phyloP scores from a whole-genome alignment of 305 asterid species.

The Fraxinus greggii region DNA sequence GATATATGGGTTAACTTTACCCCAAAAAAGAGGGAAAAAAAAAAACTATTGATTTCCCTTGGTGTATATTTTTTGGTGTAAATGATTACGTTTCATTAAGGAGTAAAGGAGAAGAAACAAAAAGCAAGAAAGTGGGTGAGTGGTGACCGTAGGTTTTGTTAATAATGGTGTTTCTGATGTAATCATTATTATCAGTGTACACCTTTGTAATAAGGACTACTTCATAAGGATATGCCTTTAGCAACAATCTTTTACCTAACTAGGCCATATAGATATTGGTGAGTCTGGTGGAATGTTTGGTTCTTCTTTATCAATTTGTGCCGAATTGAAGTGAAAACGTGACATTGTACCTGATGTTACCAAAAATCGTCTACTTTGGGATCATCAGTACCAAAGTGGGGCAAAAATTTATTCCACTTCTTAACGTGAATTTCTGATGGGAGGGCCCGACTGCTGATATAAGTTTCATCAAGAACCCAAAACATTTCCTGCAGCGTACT shows the following conservation, averaged over 20 bases:
- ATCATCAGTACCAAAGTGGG: not conserved
- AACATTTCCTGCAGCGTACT: not conserved
- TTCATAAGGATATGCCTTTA: not conserved
- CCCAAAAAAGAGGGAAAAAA: not conserved
- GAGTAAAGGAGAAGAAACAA: constrained; percentile 23
- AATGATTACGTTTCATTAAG: not conserved
- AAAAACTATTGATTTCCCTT: not conserved
- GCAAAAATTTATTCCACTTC: not conserved
- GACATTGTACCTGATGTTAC: not conserved
- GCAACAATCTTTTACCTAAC: constrained; percentile 20
- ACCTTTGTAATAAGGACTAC: constrained; percentile 6
- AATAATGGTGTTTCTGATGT: constrained; percentile 7
- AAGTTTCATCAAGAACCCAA: constrained; percentile 11
- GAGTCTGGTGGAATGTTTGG: constrained; percentile 26
- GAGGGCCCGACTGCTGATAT: not conserved
- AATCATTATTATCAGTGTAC: not conserved
- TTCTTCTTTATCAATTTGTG: constrained; percentile 15
- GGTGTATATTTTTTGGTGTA: not conserved
- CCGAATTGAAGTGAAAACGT: not conserved
- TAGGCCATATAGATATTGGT: constrained; percentile 15
- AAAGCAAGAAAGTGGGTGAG: constrained; percentile 18
- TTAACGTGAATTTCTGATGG: not conserved
- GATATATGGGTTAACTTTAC: not conserved
- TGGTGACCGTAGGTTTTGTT: not conserved
- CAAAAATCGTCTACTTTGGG: too few relatives aligned